phyloP scores from a whole-genome alignment of 1,284 basidiomycete genomes.

The Kalmanozyma brasiliensis region DNA sequence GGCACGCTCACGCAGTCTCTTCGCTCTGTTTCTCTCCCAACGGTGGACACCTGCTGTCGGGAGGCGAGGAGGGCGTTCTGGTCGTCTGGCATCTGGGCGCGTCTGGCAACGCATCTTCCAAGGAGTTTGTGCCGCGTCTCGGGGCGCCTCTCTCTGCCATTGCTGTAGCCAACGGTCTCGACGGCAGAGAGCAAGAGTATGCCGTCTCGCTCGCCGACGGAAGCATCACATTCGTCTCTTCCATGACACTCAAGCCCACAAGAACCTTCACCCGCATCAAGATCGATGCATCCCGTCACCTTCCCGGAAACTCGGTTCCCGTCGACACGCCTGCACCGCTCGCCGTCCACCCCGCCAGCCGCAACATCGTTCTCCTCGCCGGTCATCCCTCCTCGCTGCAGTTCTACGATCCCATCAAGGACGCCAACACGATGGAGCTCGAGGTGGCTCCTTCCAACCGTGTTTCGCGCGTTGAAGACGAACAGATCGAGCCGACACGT shows the following conservation, averaged over 20 bases:
- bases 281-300: constrained; percentile 68
- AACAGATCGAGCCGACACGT: constrained; percentile 79
- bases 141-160: constrained; percentile 79
- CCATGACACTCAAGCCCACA: constrained; percentile 78
- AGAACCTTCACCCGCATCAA: constrained; percentile 82
- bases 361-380: constrained; percentile 78
- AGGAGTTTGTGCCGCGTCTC: constrained; percentile 84
- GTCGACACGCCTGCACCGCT: constrained; percentile 47
- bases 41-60: constrained; percentile 91
- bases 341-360: constrained; percentile 58
- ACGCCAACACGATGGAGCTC: constrained; percentile 82
- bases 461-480: constrained; percentile 84
- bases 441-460: constrained; percentile 94
- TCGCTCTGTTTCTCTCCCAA: constrained; percentile 87
- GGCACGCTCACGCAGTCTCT: constrained; percentile 96
- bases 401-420: constrained; percentile 81
- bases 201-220: constrained; percentile 85
- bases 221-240: constrained; percentile 80
- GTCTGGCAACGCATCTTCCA: constrained; percentile 50
- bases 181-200: constrained; percentile 80
- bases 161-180: constrained; percentile 73
- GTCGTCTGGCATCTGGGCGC: constrained; percentile 84
- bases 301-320: constrained; percentile 24
- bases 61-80: constrained; percentile 93
- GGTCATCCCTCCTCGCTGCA: constrained; percentile 95